Evolutionary conservation across 768 basidiomycete genomes (phyloP).

Genomic region (Lenzites betulinus): DNA sequence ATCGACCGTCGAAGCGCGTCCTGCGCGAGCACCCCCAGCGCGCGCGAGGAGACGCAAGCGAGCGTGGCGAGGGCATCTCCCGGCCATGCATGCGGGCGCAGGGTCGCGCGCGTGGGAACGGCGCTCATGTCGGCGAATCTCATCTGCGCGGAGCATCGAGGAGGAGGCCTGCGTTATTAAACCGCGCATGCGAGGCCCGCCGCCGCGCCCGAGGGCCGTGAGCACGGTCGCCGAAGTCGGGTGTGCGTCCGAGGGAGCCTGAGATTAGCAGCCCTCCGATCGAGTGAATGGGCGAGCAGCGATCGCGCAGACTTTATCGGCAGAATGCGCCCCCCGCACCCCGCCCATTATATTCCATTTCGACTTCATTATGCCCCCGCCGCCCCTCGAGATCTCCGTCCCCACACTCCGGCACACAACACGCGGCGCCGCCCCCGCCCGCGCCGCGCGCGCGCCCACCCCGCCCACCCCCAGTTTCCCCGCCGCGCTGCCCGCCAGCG

Average conservation of each 20-base stretch:
- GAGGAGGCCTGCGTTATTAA: too few relatives aligned
- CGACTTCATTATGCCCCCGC: not conserved
- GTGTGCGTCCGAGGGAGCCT: not conserved
- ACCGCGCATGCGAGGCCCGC: not conserved
- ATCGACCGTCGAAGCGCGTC: not conserved
- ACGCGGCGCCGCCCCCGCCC: not conserved
- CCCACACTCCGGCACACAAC: not conserved
- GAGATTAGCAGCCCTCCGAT: conserved; percentile 18
- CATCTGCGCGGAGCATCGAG: not conserved
- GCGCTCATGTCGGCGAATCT: conserved; percentile 5
- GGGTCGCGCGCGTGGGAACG: conserved; percentile 2
- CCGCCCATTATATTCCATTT: too few relatives aligned
- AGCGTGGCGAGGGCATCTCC: conserved; percentile 1
- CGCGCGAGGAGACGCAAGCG: too few relatives aligned
- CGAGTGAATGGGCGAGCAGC: conserved; percentile 6
- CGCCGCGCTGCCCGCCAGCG: not conserved
- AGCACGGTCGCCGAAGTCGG: too few relatives aligned
- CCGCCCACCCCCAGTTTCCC: not conserved
- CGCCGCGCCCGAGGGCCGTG: not conserved
- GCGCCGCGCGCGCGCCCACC: not conserved
- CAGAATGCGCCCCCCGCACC: conserved; percentile 1
- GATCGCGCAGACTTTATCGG: conserved; percentile 4
- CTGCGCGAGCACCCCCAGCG: too few relatives aligned
- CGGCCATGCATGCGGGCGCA: not conserved
- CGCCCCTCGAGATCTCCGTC: not conserved